These are phyloP conservation scores for Schoenoplectus triqueter DNA, from an alignment of 202 grass and related monocot genomes.

Conservation along the genomic window DNA sequence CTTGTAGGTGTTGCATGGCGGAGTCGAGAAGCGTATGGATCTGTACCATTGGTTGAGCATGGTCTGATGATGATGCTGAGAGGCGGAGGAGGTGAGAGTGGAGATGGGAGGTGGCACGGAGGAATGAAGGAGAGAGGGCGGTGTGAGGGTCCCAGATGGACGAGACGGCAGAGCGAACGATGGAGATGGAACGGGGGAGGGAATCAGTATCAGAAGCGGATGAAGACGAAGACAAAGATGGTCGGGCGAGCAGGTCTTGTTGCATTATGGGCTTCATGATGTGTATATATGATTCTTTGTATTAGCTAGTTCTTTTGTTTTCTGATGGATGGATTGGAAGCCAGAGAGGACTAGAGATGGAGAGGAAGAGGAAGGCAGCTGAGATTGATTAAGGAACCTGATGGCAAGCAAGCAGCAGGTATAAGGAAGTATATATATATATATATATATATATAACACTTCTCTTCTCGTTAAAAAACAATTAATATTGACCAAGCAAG, in stretches of 20 bases:
- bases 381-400: too few species aligned
- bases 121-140: slow-evolving; percentile 39
- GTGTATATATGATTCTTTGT: too few species aligned
- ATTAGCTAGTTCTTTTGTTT: too few species aligned
- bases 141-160: slow-evolving; percentile 6
- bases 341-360: too few species aligned
- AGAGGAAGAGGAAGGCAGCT: too few species aligned
- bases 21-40: slow-evolving; percentile 63
- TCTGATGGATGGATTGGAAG: too few species aligned
- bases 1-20: slow-evolving; percentile 48
- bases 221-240: neutral
- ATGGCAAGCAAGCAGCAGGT: too few species aligned
- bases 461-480: too few species aligned
- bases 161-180: neutral
- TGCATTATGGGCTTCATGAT: too few species aligned
- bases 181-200: neutral
- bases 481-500: too few species aligned
- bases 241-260: neutral
- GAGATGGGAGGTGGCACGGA: slow-evolving; percentile 51
- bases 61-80: neutral
- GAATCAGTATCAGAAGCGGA: neutral
- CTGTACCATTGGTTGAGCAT: slow-evolving; percentile 31
- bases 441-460: too few species aligned
- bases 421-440: too few species aligned
- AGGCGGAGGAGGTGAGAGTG: slow-evolving; percentile 68